Conservation (phyloP, 1,139 yeast species). For the Yamadazyma friedrichii region DNA sequence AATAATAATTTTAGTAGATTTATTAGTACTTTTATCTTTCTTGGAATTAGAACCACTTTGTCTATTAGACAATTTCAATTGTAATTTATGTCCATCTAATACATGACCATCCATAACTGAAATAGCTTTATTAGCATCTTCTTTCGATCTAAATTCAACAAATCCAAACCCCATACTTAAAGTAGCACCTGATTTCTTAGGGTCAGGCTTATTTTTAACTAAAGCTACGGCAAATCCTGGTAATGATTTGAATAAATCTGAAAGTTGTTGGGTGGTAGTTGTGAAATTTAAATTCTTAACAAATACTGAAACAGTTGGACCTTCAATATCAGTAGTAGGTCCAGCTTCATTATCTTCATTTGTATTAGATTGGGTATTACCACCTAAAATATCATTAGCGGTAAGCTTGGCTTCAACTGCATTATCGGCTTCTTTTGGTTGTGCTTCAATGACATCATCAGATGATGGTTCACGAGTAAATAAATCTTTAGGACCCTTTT, state of each 20-base stretch:
- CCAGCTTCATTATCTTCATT: conserved; percentile 19
- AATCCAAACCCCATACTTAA: conserved; percentile 98
- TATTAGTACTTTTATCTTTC: conserved; percentile 32
- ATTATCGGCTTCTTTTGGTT: conserved; percentile 10
- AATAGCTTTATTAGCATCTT: conserved; percentile 77
- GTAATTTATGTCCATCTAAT: conserved; percentile 87
- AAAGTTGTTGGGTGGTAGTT: conserved; percentile 61
- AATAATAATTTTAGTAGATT: conserved; percentile 75
- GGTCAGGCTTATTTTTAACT: conserved; percentile 86
- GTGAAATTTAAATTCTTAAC: conserved; percentile 89
- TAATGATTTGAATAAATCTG: conserved; percentile 62
- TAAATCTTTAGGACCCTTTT: conserved; percentile 87
- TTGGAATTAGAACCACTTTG: conserved; percentile 37
- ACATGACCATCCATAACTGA: conserved; percentile 71
- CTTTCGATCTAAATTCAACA: conserved; percentile 79
- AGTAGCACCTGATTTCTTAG: conserved; percentile 61
- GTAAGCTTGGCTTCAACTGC: conserved; percentile 33
- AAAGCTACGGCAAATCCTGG: conserved; percentile 82
- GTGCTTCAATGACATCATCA: conserved; percentile 27
- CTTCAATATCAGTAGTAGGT: conserved; percentile 39
- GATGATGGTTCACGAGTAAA: conserved; percentile 59
- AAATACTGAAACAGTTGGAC: conserved; percentile 82
- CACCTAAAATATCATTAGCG: conserved; percentile 28
- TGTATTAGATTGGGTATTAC: background rate
- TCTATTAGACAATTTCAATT: conserved; percentile 84